A percentile compares a stretch with the other conserved stretches of the same genome.
Conservation (phyloP, 495 filamentous ascomycete genomes). For the Collariella sp. region DNA sequence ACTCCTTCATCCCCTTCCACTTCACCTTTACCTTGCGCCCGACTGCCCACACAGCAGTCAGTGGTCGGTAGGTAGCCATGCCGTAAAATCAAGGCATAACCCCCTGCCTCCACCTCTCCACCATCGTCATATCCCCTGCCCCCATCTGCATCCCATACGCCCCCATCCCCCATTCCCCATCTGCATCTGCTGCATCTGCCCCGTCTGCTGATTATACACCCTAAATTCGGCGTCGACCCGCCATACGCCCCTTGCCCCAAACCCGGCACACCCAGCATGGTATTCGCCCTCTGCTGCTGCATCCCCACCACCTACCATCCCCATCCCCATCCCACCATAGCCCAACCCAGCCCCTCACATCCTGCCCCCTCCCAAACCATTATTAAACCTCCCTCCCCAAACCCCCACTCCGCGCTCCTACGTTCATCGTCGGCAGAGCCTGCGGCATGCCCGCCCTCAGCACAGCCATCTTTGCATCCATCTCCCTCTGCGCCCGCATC, state of each 20-base stretch:
- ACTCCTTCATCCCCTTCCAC: no score
- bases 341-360: slow-evolving; percentile 2
- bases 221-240: slow-evolving; percentile 10
- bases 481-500: slow-evolving; percentile 23
- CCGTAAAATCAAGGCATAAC: slow-evolving; percentile 45
- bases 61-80: no score
- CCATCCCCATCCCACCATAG: slow-evolving; percentile 8
- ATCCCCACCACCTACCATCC: slow-evolving; percentile 4
- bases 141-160: no score
- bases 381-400: slow-evolving; percentile 45
- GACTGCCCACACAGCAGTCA: no score
- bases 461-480: slow-evolving; percentile 34
- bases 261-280: background rate
- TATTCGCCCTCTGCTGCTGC: slow-evolving; percentile 10
- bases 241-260: background rate
- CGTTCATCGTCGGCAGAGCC: slow-evolving; percentile 17
- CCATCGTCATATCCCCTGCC: slow-evolving; percentile 35
- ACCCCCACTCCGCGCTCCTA: slow-evolving; percentile 31
- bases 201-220: background rate
- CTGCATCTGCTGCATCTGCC: background rate
- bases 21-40: no score
- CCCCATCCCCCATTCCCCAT: no score
- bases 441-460: slow-evolving; percentile 37
- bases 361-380: slow-evolving; percentile 36
- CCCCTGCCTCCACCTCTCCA: slow-evolving; percentile 86